Evolutionary conservation across 73 alveolate genomes (phyloP), one percentile per base, ranked within the genome.

Genomic region (Paramecium sonneborni): DNA sequence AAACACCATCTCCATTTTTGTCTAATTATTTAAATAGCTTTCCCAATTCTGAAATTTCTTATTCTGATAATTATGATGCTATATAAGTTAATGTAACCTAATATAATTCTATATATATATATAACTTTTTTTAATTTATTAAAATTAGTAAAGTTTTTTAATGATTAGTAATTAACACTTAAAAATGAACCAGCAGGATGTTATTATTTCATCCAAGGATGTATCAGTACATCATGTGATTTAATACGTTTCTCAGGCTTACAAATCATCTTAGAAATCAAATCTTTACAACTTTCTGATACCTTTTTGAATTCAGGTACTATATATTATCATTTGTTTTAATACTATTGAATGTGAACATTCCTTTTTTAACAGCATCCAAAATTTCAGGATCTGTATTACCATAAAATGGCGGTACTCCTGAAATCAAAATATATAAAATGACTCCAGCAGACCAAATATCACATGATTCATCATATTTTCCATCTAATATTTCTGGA

Each of bases 341-440:
- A 24, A 43, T 76, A 92, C 93, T 92, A 30, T 92, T 93, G 43
- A 94, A 90, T 70, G 92, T 48, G 76, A 58, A 94, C 12, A 76
- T 79, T 15, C 87, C 92, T 20, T 92, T 23, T 21, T 43, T 38
- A 15, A 95, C 95, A 37, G 86, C 46, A 34, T 86, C 93, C 69
- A 76, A 76, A 43, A 95, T 92, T 56, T 95, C 98, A 43, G 92
- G 93, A 92, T 97, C 98, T 28, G 93, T 95, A 74, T 95, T 98
- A 3, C 99, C 99, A 68, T 93, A 95, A 84, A 97, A 97, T 18
- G 99, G 99, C 14, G 99, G 99, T 85, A 96, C 95, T 20, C 97
- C 98, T 55, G 96, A 86, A 3, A 95, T 93, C 92, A 95, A 85
- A 14, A 95, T 93, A 87, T 88, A 95, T 12, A 95, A 89, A 18